Evolutionary conservation across 2,329 filamentous ascomycete genomes (phyloP), one percentile per base, ranked within the genome.

Genomic region (Scopulariopsis brevicaulis): DNA sequence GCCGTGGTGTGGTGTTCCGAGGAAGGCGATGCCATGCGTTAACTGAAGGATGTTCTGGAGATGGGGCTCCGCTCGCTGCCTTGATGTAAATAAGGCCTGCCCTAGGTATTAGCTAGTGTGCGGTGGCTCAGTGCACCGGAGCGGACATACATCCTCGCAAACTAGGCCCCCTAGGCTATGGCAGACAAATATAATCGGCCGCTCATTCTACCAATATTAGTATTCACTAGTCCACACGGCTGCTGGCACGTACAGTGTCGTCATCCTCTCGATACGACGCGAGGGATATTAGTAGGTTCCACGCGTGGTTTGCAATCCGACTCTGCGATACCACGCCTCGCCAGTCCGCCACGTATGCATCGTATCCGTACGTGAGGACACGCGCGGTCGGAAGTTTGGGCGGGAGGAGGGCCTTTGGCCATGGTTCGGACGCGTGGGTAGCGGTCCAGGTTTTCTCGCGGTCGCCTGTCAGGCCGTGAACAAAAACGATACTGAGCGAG

Each of bases 381-480:
- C 52, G 32, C 22, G 34, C 18, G 7, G 18, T 28, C 18, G 28
- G 28, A 22, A 54, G 15, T 35, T 1, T 20, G 1, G 24, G 14
- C 28, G 52, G 52, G 52, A 37, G 52, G 2, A 54, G 28, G 1
- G 18, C 5, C 24, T 22, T 2, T 15, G 28, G 52, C 52, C 28
- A 54, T 11, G 52, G 18, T 20, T 32, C 28, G 18, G 2, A 3
- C 25, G 28, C n/a, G n/a, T n/a, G n/a, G n/a, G n/a, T n/a, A n/a
- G n/a, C n/a, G n/a, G n/a, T n/a, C n/a, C n/a, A n/a, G 77, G 60
- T 81, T 77, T 77, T 77, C 53, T 81, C 72, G 0, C 86, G 85
- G 24, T 83, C 72, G 34, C 86, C 86, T 67, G 88, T 88, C 58
- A 82, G 77, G 43, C 86, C 86, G 65, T 90, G 86, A 35, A 90